phyloP scores from a whole-genome alignment of 495 filamentous ascomycete species.

The Podospora sp. region DNA sequence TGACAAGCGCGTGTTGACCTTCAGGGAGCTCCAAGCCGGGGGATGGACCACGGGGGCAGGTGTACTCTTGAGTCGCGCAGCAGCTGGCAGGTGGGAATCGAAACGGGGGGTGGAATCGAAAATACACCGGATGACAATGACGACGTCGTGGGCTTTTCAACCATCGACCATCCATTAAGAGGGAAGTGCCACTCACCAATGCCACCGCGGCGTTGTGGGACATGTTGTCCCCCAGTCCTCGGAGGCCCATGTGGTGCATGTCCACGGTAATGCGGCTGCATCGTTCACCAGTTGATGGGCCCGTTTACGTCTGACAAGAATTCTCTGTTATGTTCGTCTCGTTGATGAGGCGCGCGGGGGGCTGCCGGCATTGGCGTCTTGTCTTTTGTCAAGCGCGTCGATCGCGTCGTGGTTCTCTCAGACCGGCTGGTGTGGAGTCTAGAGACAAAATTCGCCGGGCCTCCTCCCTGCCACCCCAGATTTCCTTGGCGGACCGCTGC shows the following conservation, averaged over 20 bases:
- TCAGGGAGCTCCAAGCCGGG: conserved; percentile 1
- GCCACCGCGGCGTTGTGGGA: conserved; percentile 49
- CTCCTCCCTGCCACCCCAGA: not conserved
- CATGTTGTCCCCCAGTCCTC: conserved; percentile 33
- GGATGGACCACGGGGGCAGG: not conserved
- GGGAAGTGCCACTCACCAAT: conserved; percentile 47
- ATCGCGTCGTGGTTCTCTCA: conserved; percentile 23
- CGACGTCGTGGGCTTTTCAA: conserved; percentile 5
- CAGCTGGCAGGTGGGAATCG: not conserved
- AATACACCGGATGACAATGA: conserved; percentile 20
- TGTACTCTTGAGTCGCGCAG: not conserved
- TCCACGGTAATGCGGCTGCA: conserved; percentile 52
- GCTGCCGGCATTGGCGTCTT: conserved; percentile 15
- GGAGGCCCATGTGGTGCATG: conserved; percentile 46
- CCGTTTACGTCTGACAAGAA: conserved; percentile 18
- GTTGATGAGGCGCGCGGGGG: conserved; percentile 6
- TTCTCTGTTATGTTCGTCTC: not conserved
- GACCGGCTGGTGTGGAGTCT: conserved; percentile 18
- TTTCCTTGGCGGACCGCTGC: conserved; percentile 6
- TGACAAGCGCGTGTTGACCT: not conserved
- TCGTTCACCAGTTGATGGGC: conserved; percentile 31
- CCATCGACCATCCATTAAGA: not conserved
- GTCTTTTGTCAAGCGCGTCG: conserved; percentile 16
- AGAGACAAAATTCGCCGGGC: conserved; percentile 11
- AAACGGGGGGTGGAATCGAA: not conserved